Conservation (phyloP, 1,284 basidiomycete species). For the Pyrrhoderma lamaoense region DNA sequence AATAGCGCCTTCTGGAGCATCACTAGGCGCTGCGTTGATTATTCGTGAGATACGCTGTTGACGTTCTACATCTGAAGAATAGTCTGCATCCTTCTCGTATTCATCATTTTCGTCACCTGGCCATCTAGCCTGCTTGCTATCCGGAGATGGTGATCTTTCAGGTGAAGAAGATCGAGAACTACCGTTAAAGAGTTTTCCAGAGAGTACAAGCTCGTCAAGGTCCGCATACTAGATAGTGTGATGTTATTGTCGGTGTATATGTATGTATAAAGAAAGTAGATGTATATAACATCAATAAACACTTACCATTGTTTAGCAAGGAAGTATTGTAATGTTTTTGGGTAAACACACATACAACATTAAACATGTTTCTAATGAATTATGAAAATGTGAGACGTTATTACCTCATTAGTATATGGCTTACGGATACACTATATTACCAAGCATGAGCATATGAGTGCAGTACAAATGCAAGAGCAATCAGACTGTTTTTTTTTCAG, state of each 20-base stretch:
- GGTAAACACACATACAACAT: no score
- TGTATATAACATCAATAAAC: no score
- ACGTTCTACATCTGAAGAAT: conserved; percentile 10
- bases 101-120: conserved; percentile 42
- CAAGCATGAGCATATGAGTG: no score
- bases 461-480: no score
- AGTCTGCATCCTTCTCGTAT: conserved; percentile 26
- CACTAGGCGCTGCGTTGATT: conserved; percentile 22
- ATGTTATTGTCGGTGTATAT: neutral
- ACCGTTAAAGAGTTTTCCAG: conserved; percentile 65
- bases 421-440: no score
- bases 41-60: conserved; percentile 20
- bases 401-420: no score
- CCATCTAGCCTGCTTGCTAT: conserved; percentile 37
- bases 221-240: conserved; percentile 42
- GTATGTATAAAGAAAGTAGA: no score
- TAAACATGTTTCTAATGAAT: no score
- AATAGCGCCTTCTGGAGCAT: conserved; percentile 35
- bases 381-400: no score
- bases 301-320: no score
- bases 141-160: conserved; percentile 46
- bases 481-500: no score
- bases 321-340: no score
- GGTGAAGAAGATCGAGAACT: conserved; percentile 36
- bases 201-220: conserved; percentile 71